Percentiles rank a stretch among this genome's conserved stretches.
Conservation (phyloP, 257 asterid species). For the Plantago major region DNA sequence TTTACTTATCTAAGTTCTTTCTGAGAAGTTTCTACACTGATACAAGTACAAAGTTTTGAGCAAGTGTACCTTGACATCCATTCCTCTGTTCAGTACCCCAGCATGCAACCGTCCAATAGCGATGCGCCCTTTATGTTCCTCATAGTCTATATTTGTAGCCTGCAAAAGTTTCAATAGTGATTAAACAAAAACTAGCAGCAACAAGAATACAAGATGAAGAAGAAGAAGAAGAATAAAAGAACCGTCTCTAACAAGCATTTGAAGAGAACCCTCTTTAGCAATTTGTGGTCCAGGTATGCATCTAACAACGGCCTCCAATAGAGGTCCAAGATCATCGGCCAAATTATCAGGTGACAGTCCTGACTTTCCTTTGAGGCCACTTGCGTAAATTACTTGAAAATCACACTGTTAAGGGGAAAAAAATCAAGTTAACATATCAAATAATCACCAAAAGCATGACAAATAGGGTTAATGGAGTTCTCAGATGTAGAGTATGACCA, state of each 20-base stretch:
- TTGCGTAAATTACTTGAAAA: slow-evolving; percentile 94
- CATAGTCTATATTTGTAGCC: slow-evolving; percentile 96
- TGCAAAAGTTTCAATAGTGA: slow-evolving; percentile 26
- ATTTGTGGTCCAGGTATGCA: slow-evolving; percentile 96
- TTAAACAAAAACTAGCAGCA: slow-evolving; percentile 5
- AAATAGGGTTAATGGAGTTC: slow-evolving; percentile 4
- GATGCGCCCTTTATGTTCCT: slow-evolving; percentile 96
- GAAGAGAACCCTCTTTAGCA: slow-evolving; percentile 87
- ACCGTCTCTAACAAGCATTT: slow-evolving; percentile 80
- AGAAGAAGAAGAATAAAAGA: slow-evolving; percentile 13
- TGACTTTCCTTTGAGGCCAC: slow-evolving; percentile 94
- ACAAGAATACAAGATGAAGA: slow-evolving; percentile 12
- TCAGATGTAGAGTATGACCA: slow-evolving; percentile 4
- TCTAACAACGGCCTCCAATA: slow-evolving; percentile 80
- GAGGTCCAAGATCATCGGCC: slow-evolving; percentile 94
- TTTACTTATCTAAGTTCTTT: too few relatives aligned
- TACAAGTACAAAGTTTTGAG: slow-evolving; percentile 6
- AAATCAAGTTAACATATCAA: background rate
- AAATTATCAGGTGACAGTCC: slow-evolving; percentile 88
- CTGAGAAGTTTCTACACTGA: slow-evolving; percentile 4
- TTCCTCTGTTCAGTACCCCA: slow-evolving; percentile 73
- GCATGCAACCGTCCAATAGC: slow-evolving; percentile 99
- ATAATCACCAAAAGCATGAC: background rate
- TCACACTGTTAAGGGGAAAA: slow-evolving; percentile 64
- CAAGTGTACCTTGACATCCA: slow-evolving; percentile 85